phyloP scores from a whole-genome alignment of 2,329 filamentous ascomycete species.

The Cercospora citrullina region DNA sequence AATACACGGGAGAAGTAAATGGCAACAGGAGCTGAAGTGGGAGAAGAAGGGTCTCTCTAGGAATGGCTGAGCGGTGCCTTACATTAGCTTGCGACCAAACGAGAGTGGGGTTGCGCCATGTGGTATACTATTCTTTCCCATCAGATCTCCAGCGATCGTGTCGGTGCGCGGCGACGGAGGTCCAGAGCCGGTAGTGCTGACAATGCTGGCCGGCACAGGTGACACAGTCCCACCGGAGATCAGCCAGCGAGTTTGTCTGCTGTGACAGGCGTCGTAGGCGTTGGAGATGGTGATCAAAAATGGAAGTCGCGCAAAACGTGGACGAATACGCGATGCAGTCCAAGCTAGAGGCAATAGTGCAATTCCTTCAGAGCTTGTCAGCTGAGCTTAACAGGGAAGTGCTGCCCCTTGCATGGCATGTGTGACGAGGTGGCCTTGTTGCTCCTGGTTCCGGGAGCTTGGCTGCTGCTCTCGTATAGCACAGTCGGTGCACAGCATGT shows the following conservation, averaged over 20 bases:
- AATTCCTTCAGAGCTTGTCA: constrained; percentile 8
- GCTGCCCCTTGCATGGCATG: neutral
- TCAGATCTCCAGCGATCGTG: neutral
- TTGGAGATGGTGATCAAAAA: neutral
- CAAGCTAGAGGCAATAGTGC: constrained; percentile 3
- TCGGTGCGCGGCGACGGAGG: neutral
- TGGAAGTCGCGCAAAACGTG: neutral
- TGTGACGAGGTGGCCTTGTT: neutral
- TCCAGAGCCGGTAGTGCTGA: constrained; percentile 7
- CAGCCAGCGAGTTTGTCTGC: neutral
- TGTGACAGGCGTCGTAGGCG: neutral
- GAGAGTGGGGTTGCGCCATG: constrained; percentile 3
- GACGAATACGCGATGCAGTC: neutral
- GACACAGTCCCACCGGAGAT: neutral
- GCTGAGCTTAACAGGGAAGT: constrained; percentile 3
- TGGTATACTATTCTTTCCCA: constrained; percentile 2
- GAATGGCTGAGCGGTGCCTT: neutral
- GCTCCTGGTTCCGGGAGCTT: neutral
- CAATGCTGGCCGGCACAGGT: neutral
- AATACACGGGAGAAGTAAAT: neutral
- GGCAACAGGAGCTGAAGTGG: constrained; percentile 8
- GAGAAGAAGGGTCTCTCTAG: constrained; percentile 3
- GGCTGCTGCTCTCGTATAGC: neutral
- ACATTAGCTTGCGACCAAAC: constrained; percentile 9
- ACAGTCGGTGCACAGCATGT: neutral